Evolutionary conservation across 2,329 filamentous ascomycete species (phyloP).

Genomic region (Fonsecaea erecta): DNA sequence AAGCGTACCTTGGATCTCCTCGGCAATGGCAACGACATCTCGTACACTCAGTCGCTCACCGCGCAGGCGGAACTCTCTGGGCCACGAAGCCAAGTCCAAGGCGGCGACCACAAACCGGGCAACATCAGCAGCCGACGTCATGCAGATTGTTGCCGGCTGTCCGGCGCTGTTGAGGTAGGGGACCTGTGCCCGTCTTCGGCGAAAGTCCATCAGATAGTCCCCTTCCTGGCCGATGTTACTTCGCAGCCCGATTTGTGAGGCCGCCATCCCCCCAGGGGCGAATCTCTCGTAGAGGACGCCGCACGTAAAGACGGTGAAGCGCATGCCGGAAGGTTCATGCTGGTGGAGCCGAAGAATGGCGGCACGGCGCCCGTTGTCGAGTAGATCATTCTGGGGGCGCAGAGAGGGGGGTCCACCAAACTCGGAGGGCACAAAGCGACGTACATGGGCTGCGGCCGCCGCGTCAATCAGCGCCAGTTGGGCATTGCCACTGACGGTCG

Average conservation of each 20-base stretch:
- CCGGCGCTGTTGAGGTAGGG: slow-evolving; percentile 60
- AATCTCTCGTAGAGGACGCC: slow-evolving; percentile 79
- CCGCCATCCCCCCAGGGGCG: slow-evolving; percentile 66
- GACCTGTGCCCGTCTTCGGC: slow-evolving; percentile 62
- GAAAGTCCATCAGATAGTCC: slow-evolving; percentile 69
- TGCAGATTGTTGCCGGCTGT: slow-evolving; percentile 60
- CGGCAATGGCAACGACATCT: slow-evolving; percentile 63
- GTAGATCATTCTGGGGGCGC: slow-evolving; percentile 60
- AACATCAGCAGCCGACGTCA: slow-evolving; percentile 73
- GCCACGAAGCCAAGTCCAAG: slow-evolving; percentile 70
- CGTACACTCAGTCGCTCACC: slow-evolving; percentile 68
- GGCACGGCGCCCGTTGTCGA: slow-evolving; percentile 65
- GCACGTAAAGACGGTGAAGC: slow-evolving; percentile 73
- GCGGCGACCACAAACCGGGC: slow-evolving; percentile 69
- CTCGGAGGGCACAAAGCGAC: slow-evolving; percentile 74
- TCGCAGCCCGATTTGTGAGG: slow-evolving; percentile 63
- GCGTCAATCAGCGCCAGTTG: slow-evolving; percentile 76
- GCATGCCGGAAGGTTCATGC: slow-evolving; percentile 60
- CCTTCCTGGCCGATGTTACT: slow-evolving; percentile 62
- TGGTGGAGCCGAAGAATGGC: slow-evolving; percentile 63
- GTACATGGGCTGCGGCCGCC: slow-evolving; percentile 66
- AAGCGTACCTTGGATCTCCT: slow-evolving; percentile 51
- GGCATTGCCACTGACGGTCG: slow-evolving; percentile 68
- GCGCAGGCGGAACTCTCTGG: slow-evolving; percentile 68
- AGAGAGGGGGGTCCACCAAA: slow-evolving; percentile 69